phyloP scores from a whole-genome alignment of 306 rosid species.

The Corylus americana region DNA sequence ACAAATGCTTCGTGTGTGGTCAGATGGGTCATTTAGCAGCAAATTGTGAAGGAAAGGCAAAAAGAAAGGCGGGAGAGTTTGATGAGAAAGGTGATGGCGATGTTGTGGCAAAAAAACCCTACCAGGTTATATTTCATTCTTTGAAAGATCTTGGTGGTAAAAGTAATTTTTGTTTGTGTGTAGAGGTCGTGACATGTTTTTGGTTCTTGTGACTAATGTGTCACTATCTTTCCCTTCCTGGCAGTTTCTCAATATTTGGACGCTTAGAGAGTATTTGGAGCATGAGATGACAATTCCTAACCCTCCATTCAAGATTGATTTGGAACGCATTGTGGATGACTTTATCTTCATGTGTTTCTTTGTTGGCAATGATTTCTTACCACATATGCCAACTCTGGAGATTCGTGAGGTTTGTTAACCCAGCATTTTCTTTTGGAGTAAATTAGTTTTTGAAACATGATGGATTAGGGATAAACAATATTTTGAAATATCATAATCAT shows the following conservation, averaged over 20 bases:
- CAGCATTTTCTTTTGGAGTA: background rate
- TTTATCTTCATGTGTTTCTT: conserved; percentile 94
- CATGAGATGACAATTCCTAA: conserved; percentile 77
- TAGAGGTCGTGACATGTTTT: no score
- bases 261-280: conserved; percentile 91
- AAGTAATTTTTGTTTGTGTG: background rate
- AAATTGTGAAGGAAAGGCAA: conserved; percentile 80
- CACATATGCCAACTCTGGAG: conserved; percentile 97
- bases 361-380: conserved; percentile 96
- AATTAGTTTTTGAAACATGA: background rate
- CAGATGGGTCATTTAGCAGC: conserved; percentile 96
- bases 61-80: conserved; percentile 82
- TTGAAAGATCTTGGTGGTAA: background rate
- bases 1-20: conserved; percentile 93
- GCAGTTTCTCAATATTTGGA: conserved; percentile 97
- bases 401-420: conserved; percentile 79
- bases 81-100: conserved; percentile 76
- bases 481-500: background rate
- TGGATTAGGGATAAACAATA: background rate
- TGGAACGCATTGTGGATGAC: conserved; percentile 91
- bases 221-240: conserved; percentile 4
- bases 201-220: background rate
- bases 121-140: conserved; percentile 56
- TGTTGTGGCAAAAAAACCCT: conserved; percentile 72
- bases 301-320: conserved; percentile 65